Conservation (phyloP, 805 yeast species). For the Brettanomyces naardenensis region DNA sequence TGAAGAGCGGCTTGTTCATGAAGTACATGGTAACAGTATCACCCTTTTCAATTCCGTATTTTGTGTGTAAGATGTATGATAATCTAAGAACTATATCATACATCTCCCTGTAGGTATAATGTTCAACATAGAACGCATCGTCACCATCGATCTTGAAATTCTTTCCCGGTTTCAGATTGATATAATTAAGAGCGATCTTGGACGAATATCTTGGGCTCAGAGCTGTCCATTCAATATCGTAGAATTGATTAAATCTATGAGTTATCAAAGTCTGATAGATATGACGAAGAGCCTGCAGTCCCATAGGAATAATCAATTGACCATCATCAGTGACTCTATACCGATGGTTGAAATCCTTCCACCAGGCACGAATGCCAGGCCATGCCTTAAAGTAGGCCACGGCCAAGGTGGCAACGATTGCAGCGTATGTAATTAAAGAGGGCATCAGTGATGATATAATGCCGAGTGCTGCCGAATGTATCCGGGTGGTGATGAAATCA, state of each 20-base stretch:
- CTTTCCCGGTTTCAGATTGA: slow-evolving; percentile 35
- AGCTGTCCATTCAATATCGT: slow-evolving; percentile 54
- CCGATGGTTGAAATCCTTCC: slow-evolving; percentile 30
- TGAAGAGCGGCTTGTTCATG: slow-evolving; percentile 76
- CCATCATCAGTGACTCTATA: slow-evolving; percentile 44
- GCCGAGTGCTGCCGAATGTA: no score
- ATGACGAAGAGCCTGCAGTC: slow-evolving; percentile 34
- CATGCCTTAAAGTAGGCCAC: neutral
- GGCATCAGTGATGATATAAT: no score
- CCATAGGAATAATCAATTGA: slow-evolving; percentile 36
- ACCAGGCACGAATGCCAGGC: neutral
- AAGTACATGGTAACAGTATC: slow-evolving; percentile 70
- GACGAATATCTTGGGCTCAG: slow-evolving; percentile 32
- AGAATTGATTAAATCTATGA: slow-evolving; percentile 58
- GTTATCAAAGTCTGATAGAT: slow-evolving; percentile 25
- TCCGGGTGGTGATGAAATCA: no score
- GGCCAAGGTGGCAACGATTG: neutral
- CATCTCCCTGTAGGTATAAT: slow-evolving; percentile 60
- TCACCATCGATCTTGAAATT: slow-evolving; percentile 34
- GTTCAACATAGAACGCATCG: slow-evolving; percentile 51
- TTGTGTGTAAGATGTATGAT: slow-evolving; percentile 53
- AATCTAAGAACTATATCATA: slow-evolving; percentile 59
- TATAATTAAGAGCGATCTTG: slow-evolving; percentile 55
- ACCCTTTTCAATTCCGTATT: slow-evolving; percentile 56
- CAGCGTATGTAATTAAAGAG: neutral